These are phyloP conservation scores for Vachellia pachyceras DNA, from an alignment of 306 rosid species.

Conservation along the genomic window DNA sequence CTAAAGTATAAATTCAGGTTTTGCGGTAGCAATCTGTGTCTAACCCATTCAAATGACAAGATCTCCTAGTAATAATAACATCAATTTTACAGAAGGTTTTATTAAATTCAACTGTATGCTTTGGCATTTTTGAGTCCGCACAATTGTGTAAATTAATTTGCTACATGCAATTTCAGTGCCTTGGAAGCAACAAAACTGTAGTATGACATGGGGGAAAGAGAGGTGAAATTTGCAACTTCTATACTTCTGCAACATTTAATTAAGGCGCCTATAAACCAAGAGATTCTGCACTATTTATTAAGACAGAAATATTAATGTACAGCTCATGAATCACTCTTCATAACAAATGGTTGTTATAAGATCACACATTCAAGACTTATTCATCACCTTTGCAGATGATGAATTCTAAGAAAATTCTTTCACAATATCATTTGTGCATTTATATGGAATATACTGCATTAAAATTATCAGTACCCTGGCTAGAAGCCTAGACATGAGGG, in stretches of 20 bases:
- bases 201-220: not conserved
- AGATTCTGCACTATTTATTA: not conserved
- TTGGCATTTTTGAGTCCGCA: not conserved
- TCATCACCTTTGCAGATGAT: not conserved
- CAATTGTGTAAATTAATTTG: not conserved
- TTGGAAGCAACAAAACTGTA: slow-evolving; percentile 5
- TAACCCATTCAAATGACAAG: not conserved
- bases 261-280: not conserved
- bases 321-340: not conserved
- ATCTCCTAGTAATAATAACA: not conserved
- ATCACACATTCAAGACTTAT: not conserved
- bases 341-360: not conserved
- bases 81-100: not conserved
- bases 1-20: not conserved
- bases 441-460: not conserved
- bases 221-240: not conserved
- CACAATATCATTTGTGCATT: not conserved
- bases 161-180: not conserved
- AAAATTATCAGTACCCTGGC: not conserved
- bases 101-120: not conserved
- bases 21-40: slow-evolving; percentile 20
- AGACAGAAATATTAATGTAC: not conserved
- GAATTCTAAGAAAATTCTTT: not conserved
- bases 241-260: not conserved
- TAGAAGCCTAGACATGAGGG: no score